phyloP scores from a whole-genome alignment of 768 basidiomycete genomes.

The Lactifluus piperatus region DNA sequence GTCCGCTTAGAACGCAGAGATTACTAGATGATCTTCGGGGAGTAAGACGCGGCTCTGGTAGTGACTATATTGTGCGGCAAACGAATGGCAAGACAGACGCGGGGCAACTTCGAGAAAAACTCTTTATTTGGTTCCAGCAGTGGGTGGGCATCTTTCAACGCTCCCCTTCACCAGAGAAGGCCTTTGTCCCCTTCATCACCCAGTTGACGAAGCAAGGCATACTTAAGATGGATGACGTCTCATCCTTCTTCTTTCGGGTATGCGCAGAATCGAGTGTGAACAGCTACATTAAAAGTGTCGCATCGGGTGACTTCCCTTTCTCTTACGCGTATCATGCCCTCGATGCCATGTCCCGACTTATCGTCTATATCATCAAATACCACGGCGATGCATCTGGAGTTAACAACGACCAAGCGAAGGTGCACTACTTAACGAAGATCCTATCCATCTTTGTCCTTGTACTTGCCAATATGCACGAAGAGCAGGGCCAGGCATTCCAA shows the following conservation, averaged over 20 bases:
- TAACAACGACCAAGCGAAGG: slow-evolving; percentile 91
- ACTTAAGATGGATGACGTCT: slow-evolving; percentile 89
- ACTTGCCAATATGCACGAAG: slow-evolving; percentile 89
- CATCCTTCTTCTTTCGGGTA: slow-evolving; percentile 97
- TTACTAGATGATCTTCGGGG: slow-evolving; percentile 81
- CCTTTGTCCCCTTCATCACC: slow-evolving; percentile 95
- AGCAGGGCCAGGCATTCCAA: slow-evolving; percentile 84
- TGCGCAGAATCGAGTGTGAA: slow-evolving; percentile 92
- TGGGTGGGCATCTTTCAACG: slow-evolving; percentile 95
- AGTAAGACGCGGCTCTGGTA: slow-evolving; percentile 41
- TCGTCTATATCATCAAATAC: slow-evolving; percentile 98
- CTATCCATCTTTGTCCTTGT: slow-evolving; percentile 95
- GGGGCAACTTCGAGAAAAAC: slow-evolving; percentile 65
- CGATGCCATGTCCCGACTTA: slow-evolving; percentile 90
- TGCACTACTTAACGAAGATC: slow-evolving; percentile 95
- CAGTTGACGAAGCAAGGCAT: slow-evolving; percentile 95
- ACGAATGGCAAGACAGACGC: slow-evolving; percentile 59
- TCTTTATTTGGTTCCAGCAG: slow-evolving; percentile 81
- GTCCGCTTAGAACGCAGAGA: slow-evolving; percentile 43
- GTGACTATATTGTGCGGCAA: slow-evolving; percentile 32
- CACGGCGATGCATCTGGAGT: slow-evolving; percentile 92
- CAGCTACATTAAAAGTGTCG: slow-evolving; percentile 70
- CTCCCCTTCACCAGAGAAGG: slow-evolving; percentile 85
- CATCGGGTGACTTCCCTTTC: slow-evolving; percentile 60
- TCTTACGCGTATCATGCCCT: slow-evolving; percentile 83